Conservation (phyloP, 345 rosid species). For the Jatropha curcas region DNA sequence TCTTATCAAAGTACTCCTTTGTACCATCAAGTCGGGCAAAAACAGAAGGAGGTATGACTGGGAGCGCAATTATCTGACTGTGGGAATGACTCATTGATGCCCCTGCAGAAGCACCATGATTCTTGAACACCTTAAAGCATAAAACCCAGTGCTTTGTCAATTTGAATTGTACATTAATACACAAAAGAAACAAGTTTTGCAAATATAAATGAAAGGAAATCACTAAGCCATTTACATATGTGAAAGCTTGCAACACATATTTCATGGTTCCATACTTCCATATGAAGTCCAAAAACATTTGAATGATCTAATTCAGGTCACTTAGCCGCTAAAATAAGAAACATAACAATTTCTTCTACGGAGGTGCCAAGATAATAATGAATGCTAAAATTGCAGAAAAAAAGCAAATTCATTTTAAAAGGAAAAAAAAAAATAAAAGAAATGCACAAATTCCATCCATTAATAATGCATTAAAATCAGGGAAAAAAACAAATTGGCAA, state of each 20-base stretch:
- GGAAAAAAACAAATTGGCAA: no score
- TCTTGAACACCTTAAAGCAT: constrained; percentile 77
- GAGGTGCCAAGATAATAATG: no score
- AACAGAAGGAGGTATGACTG: constrained; percentile 67
- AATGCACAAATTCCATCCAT: no score
- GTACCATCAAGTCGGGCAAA: constrained; percentile 52
- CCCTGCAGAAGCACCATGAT: constrained; percentile 90
- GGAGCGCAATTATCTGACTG: constrained; percentile 82
- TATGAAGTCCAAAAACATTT: background rate
- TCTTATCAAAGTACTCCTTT: constrained; percentile 55
- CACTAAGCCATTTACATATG: background rate
- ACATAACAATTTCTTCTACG: no score
- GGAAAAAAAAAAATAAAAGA: no score
- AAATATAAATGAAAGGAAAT: constrained; percentile 1
- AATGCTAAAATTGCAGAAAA: no score
- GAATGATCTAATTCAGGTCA: background rate
- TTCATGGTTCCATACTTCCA: background rate
- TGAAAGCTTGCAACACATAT: background rate
- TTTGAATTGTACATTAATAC: background rate
- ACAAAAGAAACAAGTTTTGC: background rate
- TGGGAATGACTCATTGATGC: constrained; percentile 95
- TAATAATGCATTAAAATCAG: no score
- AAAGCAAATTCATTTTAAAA: no score
- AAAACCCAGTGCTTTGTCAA: constrained; percentile 11
- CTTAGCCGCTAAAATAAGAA: no score